Evolutionary conservation across 2,329 filamentous ascomycete species (phyloP).

Genomic region (Paraphaeosphaeria sporulosa): DNA sequence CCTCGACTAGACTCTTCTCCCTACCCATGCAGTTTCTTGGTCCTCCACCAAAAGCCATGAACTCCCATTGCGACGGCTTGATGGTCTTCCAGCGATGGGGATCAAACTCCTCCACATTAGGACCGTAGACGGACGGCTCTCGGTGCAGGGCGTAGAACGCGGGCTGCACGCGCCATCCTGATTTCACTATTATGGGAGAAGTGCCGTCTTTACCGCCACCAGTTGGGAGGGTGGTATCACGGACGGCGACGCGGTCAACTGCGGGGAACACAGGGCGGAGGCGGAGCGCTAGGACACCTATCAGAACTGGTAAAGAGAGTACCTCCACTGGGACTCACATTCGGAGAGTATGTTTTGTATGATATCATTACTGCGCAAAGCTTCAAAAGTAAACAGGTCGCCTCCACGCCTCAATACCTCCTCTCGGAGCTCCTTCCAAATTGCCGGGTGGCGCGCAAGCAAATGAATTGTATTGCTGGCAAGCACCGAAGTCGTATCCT

Average conservation of each 20-base stretch:
- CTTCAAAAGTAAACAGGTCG: slow-evolving; percentile 2
- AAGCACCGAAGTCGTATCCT: slow-evolving; percentile 9
- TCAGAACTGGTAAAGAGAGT: background rate
- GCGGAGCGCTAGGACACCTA: slow-evolving; percentile 15
- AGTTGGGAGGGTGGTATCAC: slow-evolving; percentile 20
- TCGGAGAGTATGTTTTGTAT: slow-evolving; percentile 5
- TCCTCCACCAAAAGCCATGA: slow-evolving; percentile 24
- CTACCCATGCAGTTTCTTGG: slow-evolving; percentile 22
- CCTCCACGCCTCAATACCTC: background rate
- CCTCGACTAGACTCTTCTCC: slow-evolving; percentile 24
- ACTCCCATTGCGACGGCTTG: slow-evolving; percentile 20
- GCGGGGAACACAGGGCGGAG: slow-evolving; percentile 23
- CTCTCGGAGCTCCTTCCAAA: slow-evolving; percentile 4
- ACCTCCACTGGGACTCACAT: slow-evolving; percentile 3
- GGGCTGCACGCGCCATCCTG: slow-evolving; percentile 34
- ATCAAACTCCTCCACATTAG: slow-evolving; percentile 15
- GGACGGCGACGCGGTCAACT: slow-evolving; percentile 16
- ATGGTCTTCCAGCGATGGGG: slow-evolving; percentile 22
- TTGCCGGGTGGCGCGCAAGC: background rate
- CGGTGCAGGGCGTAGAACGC: slow-evolving; percentile 56
- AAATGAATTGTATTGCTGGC: slow-evolving; percentile 1
- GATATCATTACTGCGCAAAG: slow-evolving; percentile 1
- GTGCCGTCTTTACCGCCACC: slow-evolving; percentile 19
- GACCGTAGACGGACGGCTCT: slow-evolving; percentile 50
- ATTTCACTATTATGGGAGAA: slow-evolving; percentile 16